phyloP scores from a whole-genome alignment of 2,329 filamentous ascomycete genomes.

The Stagonosporopsis tanaceti region DNA sequence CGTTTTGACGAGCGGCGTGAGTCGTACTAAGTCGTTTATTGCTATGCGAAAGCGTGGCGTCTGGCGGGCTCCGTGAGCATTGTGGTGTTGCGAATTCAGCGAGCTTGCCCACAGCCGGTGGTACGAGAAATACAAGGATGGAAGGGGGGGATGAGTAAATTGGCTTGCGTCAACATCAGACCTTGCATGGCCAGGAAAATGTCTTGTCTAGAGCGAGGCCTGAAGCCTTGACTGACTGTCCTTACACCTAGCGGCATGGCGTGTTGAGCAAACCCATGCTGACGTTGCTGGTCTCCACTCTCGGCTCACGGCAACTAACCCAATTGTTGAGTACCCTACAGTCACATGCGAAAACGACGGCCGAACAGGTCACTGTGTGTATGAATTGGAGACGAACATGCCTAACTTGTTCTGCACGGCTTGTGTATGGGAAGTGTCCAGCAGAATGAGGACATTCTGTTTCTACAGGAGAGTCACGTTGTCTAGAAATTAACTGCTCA shows the following conservation, averaged over 20 bases:
- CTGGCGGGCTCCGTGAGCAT: conserved; percentile 23
- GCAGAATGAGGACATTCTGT: background rate
- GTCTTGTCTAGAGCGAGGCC: conserved; percentile 24
- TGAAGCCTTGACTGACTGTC: conserved; percentile 26
- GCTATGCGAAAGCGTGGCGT: conserved; percentile 21
- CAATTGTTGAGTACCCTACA: conserved; percentile 9
- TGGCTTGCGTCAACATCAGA: conserved; percentile 13
- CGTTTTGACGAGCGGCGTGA: background rate
- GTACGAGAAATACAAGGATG: background rate
- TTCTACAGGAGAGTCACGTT: background rate
- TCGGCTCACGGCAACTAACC: conserved; percentile 24
- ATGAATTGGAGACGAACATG: background rate
- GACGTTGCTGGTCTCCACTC: conserved; percentile 40
- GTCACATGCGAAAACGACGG: conserved; percentile 10
- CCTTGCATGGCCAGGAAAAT: conserved; percentile 25
- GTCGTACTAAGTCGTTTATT: conserved; percentile 2
- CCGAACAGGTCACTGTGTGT: background rate
- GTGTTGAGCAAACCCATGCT: conserved; percentile 31
- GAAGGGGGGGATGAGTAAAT: conserved; percentile 6
- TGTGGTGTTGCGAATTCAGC: conserved; percentile 4
- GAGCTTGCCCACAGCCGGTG: conserved; percentile 22
- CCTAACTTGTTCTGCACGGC: background rate
- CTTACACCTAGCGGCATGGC: conserved; percentile 39
- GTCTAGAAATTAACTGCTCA: background rate
- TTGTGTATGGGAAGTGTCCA: background rate